Percentiles rank a stretch among this genome's conserved stretches.
These are phyloP conservation scores for Neofusicoccum kwambonambiense DNA, from an alignment of 2,329 filamentous ascomycete species.

Conservation along the genomic window DNA sequence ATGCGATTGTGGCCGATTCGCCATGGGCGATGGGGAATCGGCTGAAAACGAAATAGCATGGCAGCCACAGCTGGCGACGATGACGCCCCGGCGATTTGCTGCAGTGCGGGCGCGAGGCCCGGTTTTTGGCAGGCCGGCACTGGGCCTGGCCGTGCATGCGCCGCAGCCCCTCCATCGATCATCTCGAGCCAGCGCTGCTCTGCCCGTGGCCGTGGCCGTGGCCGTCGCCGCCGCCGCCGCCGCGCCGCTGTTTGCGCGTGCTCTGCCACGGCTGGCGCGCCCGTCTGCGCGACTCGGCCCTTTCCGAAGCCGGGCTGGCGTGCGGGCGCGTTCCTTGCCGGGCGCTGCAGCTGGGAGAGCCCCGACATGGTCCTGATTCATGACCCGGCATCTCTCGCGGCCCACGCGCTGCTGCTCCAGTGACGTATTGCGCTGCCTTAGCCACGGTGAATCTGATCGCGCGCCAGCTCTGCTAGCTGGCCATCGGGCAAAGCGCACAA, in stretches of 20 bases:
- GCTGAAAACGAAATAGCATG: constrained; percentile 16
- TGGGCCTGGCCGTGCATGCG: neutral
- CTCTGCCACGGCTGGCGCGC: neutral
- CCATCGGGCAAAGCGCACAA: constrained; percentile 7
- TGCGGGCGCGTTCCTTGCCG: constrained; percentile 10
- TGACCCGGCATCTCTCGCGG: constrained; percentile 7
- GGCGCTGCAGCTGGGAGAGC: constrained; percentile 4
- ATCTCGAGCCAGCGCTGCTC: neutral
- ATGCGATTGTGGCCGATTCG: constrained; percentile 14
- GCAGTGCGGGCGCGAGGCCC: neutral
- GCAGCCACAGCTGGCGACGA: constrained; percentile 12
- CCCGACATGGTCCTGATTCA: constrained; percentile 2
- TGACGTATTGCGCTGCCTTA: constrained; percentile 16
- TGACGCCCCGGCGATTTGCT: constrained; percentile 2
- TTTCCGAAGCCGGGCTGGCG: constrained; percentile 15
- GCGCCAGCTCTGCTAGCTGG: constrained; percentile 10
- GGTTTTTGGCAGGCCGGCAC: constrained; percentile 3
- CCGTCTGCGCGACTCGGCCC: constrained; percentile 8
- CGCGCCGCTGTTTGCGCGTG: neutral
- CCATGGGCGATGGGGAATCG: constrained; percentile 2
- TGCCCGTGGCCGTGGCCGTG: neutral
- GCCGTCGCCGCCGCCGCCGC: neutral
- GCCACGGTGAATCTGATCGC: constrained; percentile 8
- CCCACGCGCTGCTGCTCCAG: constrained; percentile 9
- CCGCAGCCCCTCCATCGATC: constrained; percentile 14